phyloP scores from a whole-genome alignment of 495 filamentous ascomycete genomes.

The Aspergillus egyptiacus region DNA sequence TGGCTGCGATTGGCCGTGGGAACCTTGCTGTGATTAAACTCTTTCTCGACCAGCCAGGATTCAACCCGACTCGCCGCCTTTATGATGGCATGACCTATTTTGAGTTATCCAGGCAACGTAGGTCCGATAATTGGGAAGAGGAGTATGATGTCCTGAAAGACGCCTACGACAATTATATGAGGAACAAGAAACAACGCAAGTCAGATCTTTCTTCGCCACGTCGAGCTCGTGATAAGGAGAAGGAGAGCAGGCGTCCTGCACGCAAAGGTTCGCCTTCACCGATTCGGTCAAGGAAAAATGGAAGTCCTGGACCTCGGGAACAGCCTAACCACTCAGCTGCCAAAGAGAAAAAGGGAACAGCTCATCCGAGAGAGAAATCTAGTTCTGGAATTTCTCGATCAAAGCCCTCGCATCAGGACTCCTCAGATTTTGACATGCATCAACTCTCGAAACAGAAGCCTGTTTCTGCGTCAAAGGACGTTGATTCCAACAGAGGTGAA shows the following conservation, averaged over 20 bases:
- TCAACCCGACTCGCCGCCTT: conserved; percentile 66
- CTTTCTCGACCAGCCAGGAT: conserved; percentile 68
- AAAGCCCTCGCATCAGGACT: conserved; percentile 14
- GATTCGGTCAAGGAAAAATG: conserved; percentile 39
- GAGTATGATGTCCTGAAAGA: conserved; percentile 77
- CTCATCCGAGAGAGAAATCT: conserved; percentile 22
- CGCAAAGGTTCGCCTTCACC: conserved; percentile 48
- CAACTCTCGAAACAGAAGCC: conserved; percentile 26
- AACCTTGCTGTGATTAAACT: conserved; percentile 77
- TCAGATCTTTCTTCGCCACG: conserved; percentile 47
- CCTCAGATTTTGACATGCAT: conserved; percentile 27
- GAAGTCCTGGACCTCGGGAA: conserved; percentile 32
- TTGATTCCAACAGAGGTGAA: conserved; percentile 33
- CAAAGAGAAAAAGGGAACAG: conserved; percentile 34
- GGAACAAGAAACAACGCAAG: conserved; percentile 38
- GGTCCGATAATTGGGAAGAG: conserved; percentile 82
- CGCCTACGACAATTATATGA: conserved; percentile 62
- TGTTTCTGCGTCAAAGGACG: conserved; percentile 23
- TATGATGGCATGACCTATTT: conserved; percentile 69
- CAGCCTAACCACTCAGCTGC: conserved; percentile 24
- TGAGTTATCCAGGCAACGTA: conserved; percentile 74
- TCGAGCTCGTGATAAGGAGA: conserved; percentile 53
- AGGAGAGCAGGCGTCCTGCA: conserved; percentile 41
- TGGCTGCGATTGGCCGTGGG: conserved; percentile 87
- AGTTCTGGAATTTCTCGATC: background rate